Evolutionary conservation across 495 filamentous ascomycete species (phyloP), one percentile per base, ranked within the genome.

Genomic region (Neurospora terricola): DNA sequence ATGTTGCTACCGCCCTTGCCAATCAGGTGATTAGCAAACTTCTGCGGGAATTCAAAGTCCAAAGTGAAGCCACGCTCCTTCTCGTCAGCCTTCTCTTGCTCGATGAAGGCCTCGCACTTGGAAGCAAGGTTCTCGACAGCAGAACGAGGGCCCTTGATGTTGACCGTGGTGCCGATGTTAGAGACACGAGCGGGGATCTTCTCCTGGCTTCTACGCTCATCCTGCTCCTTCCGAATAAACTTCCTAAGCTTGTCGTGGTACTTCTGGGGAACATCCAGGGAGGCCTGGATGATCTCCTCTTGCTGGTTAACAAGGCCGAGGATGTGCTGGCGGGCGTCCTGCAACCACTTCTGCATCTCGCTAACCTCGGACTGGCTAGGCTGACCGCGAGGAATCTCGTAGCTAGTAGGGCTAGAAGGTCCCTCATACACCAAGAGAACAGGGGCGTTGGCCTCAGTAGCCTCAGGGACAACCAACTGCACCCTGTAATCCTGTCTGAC

Each of bases 1-100:
- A 98, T 96, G 81, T 95, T 95, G 83, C 94, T 94, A 34, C 96
- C 96, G 45, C 90, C 89, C 80, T 92, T 93, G 72, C 96, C 96
- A 75, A 99, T 98, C 21, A 99, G 86, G 80, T 94, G 90, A 78
- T 96, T 96, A 72, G 94, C 93, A 75, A 90, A 96, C 81, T 97
- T 97, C 76, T 96, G 91, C 6, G 96, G 96, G 84, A 94, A 99
- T 71, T 96, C 93, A 74, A 97, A 98, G 45, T 88, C 89, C 54
- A 90, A 86, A 5, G 89, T 92, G 81, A 94, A 94, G 5, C 92
- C 93, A 69, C 94, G 90, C 82, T 97, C 94, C 73, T 93, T 89
- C 77, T 97, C 93, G 75, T 97, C 93, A 81, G 91, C 87, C 82
- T 92, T 91, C 80, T 96, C 93, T 74, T 94, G 88, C 62, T 90